Evolutionary conservation across 306 rosid species (phyloP).

Genomic region (Rosa rugosa): DNA sequence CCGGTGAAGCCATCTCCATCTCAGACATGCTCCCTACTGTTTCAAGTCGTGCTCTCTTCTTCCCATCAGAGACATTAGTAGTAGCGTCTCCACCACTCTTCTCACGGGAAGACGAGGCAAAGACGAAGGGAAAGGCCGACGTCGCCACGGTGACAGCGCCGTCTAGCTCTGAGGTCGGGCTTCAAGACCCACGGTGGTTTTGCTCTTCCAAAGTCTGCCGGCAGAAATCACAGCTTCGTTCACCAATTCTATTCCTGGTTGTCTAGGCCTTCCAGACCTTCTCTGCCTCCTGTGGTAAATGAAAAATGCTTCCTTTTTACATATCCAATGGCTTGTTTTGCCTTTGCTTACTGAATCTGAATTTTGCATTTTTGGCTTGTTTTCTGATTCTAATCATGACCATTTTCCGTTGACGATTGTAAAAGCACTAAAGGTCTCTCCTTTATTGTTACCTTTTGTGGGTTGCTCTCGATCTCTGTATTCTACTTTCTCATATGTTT

Average conservation of each 20-base stretch:
- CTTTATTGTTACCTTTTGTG: constrained; percentile 29
- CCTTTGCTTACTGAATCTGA: background rate
- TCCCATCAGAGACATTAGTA: too few relatives aligned
- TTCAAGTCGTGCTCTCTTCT: too few relatives aligned
- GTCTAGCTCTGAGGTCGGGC: too few relatives aligned
- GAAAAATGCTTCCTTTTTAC: constrained; percentile 27
- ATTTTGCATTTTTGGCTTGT: constrained; percentile 16
- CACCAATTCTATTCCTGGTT: background rate
- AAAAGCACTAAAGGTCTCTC: constrained; percentile 18
- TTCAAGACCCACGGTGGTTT: too few relatives aligned
- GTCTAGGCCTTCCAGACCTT: constrained; percentile 23
- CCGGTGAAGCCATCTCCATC: too few relatives aligned
- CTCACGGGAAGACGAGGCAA: too few relatives aligned
- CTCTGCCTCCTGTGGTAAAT: constrained; percentile 39
- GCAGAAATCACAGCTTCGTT: too few relatives aligned
- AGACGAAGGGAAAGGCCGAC: too few relatives aligned
- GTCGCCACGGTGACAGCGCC: too few relatives aligned
- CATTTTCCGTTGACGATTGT: constrained; percentile 54
- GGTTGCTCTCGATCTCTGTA: constrained; percentile 30
- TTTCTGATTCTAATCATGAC: constrained; percentile 35
- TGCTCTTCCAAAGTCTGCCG: too few relatives aligned
- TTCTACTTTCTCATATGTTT: constrained; percentile 12
- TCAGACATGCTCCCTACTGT: too few relatives aligned
- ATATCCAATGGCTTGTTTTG: constrained; percentile 8
- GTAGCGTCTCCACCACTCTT: too few relatives aligned